phyloP scores from a whole-genome alignment of 1,284 basidiomycete species.

The Ustilago curta region DNA sequence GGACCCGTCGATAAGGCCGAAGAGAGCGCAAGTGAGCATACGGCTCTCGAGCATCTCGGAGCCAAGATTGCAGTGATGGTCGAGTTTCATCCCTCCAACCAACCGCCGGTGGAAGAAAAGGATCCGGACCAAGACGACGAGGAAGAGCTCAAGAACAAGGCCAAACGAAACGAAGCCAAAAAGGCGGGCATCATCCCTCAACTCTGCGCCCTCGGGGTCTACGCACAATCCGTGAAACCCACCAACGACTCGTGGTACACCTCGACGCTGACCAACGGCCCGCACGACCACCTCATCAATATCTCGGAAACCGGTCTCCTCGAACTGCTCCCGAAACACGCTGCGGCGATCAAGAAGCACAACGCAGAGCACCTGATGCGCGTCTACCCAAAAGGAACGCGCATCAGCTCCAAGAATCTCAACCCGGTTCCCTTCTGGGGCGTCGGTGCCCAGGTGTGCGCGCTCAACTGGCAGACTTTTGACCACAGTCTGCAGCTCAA shows the following conservation, averaged over 20 bases:
- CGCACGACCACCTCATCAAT: conserved; percentile 73
- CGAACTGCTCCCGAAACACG: conserved; percentile 70
- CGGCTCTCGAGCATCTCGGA: conserved; percentile 73
- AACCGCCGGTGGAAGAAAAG: conserved; percentile 18
- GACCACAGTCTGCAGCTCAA: conserved; percentile 72
- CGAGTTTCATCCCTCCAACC: conserved; percentile 40
- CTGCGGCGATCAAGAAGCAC: conserved; percentile 69
- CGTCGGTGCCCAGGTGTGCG: conserved; percentile 74
- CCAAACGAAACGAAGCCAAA: conserved; percentile 37
- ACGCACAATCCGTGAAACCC: conserved; percentile 63
- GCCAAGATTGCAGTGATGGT: conserved; percentile 77
- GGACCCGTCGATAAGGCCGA: conserved; percentile 59
- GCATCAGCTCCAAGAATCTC: conserved; percentile 70
- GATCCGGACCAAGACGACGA: conserved; percentile 33
- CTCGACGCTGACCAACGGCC: conserved; percentile 50
- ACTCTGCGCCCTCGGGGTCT: conserved; percentile 60
- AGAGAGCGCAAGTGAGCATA: conserved; percentile 37
- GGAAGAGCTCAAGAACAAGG: conserved; percentile 32
- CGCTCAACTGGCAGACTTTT: conserved; percentile 76
- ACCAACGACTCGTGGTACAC: conserved; percentile 57
- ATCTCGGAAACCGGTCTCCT: conserved; percentile 74
- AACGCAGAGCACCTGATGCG: conserved; percentile 73
- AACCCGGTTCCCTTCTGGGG: conserved; percentile 73
- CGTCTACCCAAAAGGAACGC: conserved; percentile 75
- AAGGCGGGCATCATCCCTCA: conserved; percentile 60